A percentile compares a stretch with the other conserved stretches of the same genome.
Conservation (phyloP, 2,329 filamentous ascomycete species). For the Tolypocladium endophyticum region DNA sequence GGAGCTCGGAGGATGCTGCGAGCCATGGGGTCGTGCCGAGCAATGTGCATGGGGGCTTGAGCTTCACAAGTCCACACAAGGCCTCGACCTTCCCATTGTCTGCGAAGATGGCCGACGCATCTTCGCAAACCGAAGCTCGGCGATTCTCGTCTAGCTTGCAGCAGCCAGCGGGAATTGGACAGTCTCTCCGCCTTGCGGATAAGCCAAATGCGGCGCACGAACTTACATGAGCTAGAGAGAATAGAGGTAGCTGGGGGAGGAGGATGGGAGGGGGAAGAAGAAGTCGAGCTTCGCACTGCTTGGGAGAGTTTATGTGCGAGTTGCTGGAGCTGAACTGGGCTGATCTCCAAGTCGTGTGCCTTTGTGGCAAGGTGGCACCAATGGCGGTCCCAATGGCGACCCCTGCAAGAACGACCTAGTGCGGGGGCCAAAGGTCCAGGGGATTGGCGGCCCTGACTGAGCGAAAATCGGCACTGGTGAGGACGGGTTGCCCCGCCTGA, state of each 20-base stretch:
- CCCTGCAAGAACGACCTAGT: slow-evolving; percentile 11
- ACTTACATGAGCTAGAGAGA: neutral
- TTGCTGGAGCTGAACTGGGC: neutral
- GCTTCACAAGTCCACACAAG: neutral
- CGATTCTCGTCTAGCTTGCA: neutral
- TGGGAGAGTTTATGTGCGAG: neutral
- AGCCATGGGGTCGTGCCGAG: neutral
- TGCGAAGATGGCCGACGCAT: neutral
- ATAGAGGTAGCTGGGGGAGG: neutral
- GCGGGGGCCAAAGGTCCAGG: slow-evolving; percentile 11
- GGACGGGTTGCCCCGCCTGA: neutral
- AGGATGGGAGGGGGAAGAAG: neutral
- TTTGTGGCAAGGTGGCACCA: slow-evolving; percentile 24
- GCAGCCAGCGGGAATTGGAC: neutral
- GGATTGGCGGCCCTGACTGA: neutral
- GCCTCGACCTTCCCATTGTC: neutral
- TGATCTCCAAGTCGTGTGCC: slow-evolving; percentile 12
- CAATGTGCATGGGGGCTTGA: neutral
- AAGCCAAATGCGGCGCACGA: neutral
- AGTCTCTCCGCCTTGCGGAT: neutral
- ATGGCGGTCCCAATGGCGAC: slow-evolving; percentile 10
- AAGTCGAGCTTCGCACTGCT: neutral
- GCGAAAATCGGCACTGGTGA: neutral
- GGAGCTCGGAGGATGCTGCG: neutral
- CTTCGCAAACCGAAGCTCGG: neutral